Base-by-base conservation (phyloP, 805 yeast species). In the Barnettozyma populi region DNA sequence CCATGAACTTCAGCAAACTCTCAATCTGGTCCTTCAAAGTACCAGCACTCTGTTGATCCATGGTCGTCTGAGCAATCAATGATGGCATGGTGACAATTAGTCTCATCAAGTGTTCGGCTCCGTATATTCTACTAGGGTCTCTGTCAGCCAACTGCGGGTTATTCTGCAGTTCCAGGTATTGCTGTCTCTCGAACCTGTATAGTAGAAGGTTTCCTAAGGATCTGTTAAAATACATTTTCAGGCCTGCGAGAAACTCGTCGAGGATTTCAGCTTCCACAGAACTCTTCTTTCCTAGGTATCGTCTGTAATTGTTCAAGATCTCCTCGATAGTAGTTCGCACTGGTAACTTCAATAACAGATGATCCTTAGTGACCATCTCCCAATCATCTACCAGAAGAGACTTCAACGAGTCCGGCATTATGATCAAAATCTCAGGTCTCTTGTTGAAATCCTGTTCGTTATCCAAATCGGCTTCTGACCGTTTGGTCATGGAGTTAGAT, bases 301-400 rank as follows among this genome's bases (percentile, higher is more conserved):
- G 59, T 38, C 69, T 62, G 63, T 80, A 92, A n/a, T 74, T 73
- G 10, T 64, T 56, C 8, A 92, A 62, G 2, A 89, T 75, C 2
- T 67, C 69, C 1, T 71, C 68, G 1, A 86, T 85, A 0, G 78
- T 74, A 3, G 72, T 71, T 32, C 64, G 65, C 14, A 79, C 70
- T 0, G 97, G 97, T 37, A 90, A 63, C 23, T 75, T 67, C 3
- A 87, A 77, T 38, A 89, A 64, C 62, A 82, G 80, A 44, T 84
- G 83, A 55, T 89, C 86, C 56, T 86, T 86, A 1, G 98, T 90
- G 31, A 92, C 75, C 55, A 72, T 73, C 64, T 92, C 97, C 99
- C 98, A 92, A 69, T 92, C 98, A 63, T 88, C 90, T 1, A 90
- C 95, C 35, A 92, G 68, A 3, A 82, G 57, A 6, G 84, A 69